Evolutionary conservation across 805 yeast genomes (phyloP).

Genomic region (Teunomyces aglyptinius): DNA sequence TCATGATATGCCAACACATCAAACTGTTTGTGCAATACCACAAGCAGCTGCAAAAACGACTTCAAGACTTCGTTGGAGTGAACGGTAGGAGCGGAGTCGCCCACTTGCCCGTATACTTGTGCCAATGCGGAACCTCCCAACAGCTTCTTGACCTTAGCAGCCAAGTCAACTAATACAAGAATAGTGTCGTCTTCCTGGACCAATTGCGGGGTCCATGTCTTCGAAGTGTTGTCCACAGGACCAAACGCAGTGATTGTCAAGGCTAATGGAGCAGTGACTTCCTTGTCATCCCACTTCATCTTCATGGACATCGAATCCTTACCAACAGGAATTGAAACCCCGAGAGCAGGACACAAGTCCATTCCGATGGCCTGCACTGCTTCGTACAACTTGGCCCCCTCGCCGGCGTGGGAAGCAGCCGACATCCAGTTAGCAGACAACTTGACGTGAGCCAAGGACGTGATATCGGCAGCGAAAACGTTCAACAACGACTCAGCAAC

Average conservation of each 20-base stretch:
- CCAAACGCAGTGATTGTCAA: slow-evolving; percentile 89
- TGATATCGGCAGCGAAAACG: slow-evolving; percentile 84
- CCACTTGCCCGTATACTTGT: slow-evolving; percentile 88
- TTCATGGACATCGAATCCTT: slow-evolving; percentile 99
- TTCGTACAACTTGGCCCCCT: slow-evolving; percentile 90
- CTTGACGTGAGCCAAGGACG: slow-evolving; percentile 69
- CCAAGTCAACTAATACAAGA: slow-evolving; percentile 78
- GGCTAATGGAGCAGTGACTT: slow-evolving; percentile 94
- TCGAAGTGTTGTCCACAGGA: slow-evolving; percentile 78
- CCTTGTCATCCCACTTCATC: slow-evolving; percentile 93
- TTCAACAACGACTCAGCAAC: slow-evolving; percentile 94
- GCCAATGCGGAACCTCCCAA: slow-evolving; percentile 95
- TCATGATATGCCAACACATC: slow-evolving; percentile 90
- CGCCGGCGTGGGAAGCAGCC: slow-evolving; percentile 92
- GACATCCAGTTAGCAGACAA: slow-evolving; percentile 99
- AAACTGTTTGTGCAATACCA: slow-evolving; percentile 64
- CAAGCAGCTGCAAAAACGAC: slow-evolving; percentile 65
- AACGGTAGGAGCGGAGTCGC: slow-evolving; percentile 80
- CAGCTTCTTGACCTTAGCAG: slow-evolving; percentile 49
- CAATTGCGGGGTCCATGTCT: slow-evolving; percentile 94
- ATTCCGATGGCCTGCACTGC: slow-evolving; percentile 96
- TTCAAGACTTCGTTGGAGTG: slow-evolving; percentile 63
- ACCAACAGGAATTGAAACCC: slow-evolving; percentile 93
- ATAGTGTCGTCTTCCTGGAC: slow-evolving; percentile 54
- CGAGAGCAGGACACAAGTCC: slow-evolving; percentile 91